These are phyloP conservation scores for Phytophthora rubi DNA, from an alignment of 352 stramenopile genomes.

Conservation along the genomic window DNA sequence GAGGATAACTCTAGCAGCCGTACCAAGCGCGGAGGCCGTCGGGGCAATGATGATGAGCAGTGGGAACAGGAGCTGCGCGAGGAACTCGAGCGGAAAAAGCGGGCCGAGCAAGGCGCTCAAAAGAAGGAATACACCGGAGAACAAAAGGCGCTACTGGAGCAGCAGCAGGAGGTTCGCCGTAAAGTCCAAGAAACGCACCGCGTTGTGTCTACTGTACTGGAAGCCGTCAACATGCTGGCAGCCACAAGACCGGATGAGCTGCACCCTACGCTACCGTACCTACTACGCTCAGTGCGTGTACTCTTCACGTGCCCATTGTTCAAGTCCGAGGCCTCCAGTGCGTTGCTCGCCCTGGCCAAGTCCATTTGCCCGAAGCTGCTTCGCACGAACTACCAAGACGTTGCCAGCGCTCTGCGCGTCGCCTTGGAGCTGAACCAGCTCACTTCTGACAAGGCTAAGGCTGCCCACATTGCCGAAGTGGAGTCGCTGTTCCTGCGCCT, in stretches of 20 bases:
- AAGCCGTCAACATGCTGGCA: slow-evolving; percentile 71
- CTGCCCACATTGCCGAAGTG: slow-evolving; percentile 43
- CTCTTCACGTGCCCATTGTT: slow-evolving; percentile 76
- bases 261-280: slow-evolving; percentile 70
- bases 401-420: slow-evolving; percentile 66
- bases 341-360: slow-evolving; percentile 57
- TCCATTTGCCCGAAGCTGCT: slow-evolving; percentile 71
- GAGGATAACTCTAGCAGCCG: slow-evolving; percentile 27
- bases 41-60: slow-evolving; percentile 81
- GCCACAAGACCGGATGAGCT: slow-evolving; percentile 65
- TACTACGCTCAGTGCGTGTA: slow-evolving; percentile 56
- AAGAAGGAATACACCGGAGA: slow-evolving; percentile 58
- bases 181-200: slow-evolving; percentile 53
- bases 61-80: slow-evolving; percentile 88
- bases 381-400: slow-evolving; percentile 67
- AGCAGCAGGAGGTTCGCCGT: slow-evolving; percentile 66
- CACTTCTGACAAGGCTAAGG: slow-evolving; percentile 47
- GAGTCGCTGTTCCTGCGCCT: slow-evolving; percentile 65
- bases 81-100: slow-evolving; percentile 81
- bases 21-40: slow-evolving; percentile 49
- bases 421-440: slow-evolving; percentile 54
- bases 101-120: slow-evolving; percentile 43
- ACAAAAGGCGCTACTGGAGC: slow-evolving; percentile 58
- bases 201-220: slow-evolving; percentile 58
- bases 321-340: slow-evolving; percentile 39